Evolutionary conservation across 2,329 filamentous ascomycete genomes (phyloP).

Genomic region (Ophiocordyceps camponoti-rufipedis): DNA sequence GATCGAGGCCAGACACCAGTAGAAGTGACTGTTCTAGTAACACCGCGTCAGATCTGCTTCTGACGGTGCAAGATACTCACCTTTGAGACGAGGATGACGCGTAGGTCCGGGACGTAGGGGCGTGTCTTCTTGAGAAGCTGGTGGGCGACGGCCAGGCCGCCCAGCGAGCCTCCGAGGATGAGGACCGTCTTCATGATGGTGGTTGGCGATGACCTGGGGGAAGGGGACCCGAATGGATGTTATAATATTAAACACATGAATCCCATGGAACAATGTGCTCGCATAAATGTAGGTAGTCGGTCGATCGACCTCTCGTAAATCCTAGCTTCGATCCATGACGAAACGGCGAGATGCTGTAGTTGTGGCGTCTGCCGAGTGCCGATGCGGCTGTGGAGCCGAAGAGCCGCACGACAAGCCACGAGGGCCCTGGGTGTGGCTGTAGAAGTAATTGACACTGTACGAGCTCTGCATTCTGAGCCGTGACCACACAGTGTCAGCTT

Average conservation of each 20-base stretch:
- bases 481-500: too few species aligned
- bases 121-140: slow-evolving; percentile 33
- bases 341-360: too few species aligned
- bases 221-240: neutral
- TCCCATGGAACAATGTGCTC: too few species aligned
- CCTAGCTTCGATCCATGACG: too few species aligned
- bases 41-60: neutral
- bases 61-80: slow-evolving; percentile 12
- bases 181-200: slow-evolving; percentile 32
- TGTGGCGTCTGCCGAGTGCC: too few species aligned
- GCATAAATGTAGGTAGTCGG: too few species aligned
- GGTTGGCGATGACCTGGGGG: neutral
- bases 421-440: too few species aligned
- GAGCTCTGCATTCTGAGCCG: too few species aligned
- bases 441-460: too few species aligned
- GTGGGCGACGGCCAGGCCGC: slow-evolving; percentile 33
- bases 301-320: too few species aligned
- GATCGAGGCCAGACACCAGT: slow-evolving; percentile 38
- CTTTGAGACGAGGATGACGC: slow-evolving; percentile 37
- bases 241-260: neutral
- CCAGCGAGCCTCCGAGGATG: slow-evolving; percentile 34
- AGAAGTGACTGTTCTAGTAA: slow-evolving; percentile 34
- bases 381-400: too few species aligned
- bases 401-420: too few species aligned
- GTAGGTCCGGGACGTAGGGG: slow-evolving; percentile 24